A percentile compares a stretch with the other conserved stretches of the same genome.
These are phyloP conservation scores for Leccinum longicurvipes DNA, from an alignment of 768 basidiomycete species.

Conservation along the genomic window DNA sequence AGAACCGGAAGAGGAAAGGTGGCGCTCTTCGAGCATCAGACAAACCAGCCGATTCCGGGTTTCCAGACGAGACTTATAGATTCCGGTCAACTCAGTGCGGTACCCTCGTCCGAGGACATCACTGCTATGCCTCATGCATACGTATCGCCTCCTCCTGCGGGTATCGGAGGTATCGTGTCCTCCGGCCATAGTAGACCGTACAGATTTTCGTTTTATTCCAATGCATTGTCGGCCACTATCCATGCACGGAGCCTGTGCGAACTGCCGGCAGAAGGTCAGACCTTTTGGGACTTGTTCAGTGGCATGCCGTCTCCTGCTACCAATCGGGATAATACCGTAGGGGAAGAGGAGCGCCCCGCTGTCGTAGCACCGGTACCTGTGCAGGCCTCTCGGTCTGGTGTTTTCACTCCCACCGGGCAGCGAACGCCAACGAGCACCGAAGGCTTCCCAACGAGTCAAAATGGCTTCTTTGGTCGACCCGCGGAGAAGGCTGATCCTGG, in stretches of 20 bases:
- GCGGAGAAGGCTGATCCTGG: slow-evolving; percentile 20
- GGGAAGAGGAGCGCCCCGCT: neutral
- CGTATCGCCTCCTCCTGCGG: slow-evolving; percentile 4
- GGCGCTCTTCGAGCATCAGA: slow-evolving; percentile 77
- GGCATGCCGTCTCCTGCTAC: slow-evolving; percentile 37
- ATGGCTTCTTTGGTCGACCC: slow-evolving; percentile 17
- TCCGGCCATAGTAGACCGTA: slow-evolving; percentile 85
- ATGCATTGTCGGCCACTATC: slow-evolving; percentile 86
- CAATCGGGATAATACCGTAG: slow-evolving; percentile 6
- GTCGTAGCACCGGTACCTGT: slow-evolving; percentile 11
- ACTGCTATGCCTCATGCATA: slow-evolving; percentile 17
- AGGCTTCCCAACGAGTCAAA: slow-evolving; percentile 3
- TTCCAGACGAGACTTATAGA: slow-evolving; percentile 39
- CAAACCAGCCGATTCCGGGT: slow-evolving; percentile 46
- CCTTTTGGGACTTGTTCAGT: slow-evolving; percentile 86
- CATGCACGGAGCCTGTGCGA: slow-evolving; percentile 92
- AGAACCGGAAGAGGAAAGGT: slow-evolving; percentile 76
- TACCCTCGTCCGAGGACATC: slow-evolving; percentile 44
- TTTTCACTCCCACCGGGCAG: slow-evolving; percentile 8
- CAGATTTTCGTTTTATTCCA: slow-evolving; percentile 98
- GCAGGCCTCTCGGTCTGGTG: neutral
- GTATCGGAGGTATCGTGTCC: slow-evolving; percentile 36
- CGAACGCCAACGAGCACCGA: slow-evolving; percentile 8
- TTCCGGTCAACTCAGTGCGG: slow-evolving; percentile 33
- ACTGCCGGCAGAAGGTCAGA: slow-evolving; percentile 89